phyloP scores from a whole-genome alignment of 371 early-diverging fungal species.

The Haplosporangium sp. region DNA sequence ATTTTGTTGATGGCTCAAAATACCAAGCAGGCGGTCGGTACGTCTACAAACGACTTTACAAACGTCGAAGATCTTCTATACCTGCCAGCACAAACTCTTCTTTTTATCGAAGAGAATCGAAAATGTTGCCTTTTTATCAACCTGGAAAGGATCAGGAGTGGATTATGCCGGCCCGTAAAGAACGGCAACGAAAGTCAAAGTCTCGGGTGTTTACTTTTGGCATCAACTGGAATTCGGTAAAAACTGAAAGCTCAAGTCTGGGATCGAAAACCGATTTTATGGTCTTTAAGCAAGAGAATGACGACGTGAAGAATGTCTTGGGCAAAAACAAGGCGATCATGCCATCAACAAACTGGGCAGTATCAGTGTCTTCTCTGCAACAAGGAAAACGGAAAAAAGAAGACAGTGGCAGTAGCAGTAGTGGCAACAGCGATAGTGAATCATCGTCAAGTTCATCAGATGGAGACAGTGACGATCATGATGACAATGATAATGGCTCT shows the following conservation, averaged over 20 bases:
- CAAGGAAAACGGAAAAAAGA: conserved; percentile 8
- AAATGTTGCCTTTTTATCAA: conserved; percentile 44
- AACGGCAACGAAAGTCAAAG: conserved; percentile 5
- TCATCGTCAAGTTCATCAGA: conserved; percentile 23
- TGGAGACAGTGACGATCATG: conserved; percentile 20
- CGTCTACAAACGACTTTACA: conserved; percentile 41
- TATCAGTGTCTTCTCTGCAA: conserved; percentile 23
- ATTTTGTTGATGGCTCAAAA: conserved; percentile 50
- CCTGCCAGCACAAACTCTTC: conserved; percentile 1
- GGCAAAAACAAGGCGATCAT: not conserved
- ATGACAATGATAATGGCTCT: conserved; percentile 30
- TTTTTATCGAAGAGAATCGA: conserved; percentile 20
- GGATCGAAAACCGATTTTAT: not conserved
- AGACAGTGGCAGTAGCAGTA: conserved; percentile 22
- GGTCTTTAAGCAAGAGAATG: not conserved
- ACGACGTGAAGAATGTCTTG: not conserved
- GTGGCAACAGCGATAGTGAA: conserved; percentile 28
- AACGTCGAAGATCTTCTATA: conserved; percentile 29
- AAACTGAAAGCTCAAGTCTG: not conserved
- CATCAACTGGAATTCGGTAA: conserved; percentile 18
- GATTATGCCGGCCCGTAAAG: conserved; percentile 29
- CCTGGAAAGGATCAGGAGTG: conserved; percentile 53
- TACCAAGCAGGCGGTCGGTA: conserved; percentile 49
- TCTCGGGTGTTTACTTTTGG: conserved; percentile 8
- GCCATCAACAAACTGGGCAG: conserved; percentile 19